Percentiles rank a stretch among this genome's conserved stretches.
phyloP scores from a whole-genome alignment of 2,329 filamentous ascomycete genomes.

The Tolypocladium sp. region DNA sequence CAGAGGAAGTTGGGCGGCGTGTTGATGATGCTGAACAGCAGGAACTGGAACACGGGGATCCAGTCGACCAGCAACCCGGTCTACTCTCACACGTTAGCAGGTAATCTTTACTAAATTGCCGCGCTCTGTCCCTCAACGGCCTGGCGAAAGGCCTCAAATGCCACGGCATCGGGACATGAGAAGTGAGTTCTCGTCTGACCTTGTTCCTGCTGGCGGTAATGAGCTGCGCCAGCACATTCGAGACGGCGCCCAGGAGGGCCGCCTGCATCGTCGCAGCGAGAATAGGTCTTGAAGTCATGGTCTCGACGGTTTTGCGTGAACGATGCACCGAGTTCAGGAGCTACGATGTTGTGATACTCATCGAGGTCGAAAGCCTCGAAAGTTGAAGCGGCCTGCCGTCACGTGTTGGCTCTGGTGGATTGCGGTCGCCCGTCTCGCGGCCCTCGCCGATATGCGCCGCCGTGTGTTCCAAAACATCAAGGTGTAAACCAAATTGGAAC shows the following conservation, averaged over 20 bases:
- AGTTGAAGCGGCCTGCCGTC: neutral
- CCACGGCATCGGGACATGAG: neutral
- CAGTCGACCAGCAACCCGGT: conserved; percentile 42
- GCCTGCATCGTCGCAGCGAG: conserved; percentile 56
- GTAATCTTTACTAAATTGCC: neutral
- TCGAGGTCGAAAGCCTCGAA: neutral
- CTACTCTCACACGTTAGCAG: neutral
- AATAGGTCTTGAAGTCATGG: conserved; percentile 36
- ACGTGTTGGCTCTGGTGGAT: neutral
- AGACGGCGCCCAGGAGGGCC: conserved; percentile 53
- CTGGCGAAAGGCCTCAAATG: neutral
- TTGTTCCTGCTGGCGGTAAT: conserved; percentile 53
- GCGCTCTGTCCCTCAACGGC: neutral
- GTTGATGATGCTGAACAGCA: conserved; percentile 62
- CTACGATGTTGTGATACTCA: neutral
- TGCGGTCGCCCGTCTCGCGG: neutral
- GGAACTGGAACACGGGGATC: conserved; percentile 65
- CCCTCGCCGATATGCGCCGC: neutral
- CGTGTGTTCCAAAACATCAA: neutral
- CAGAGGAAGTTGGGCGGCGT: conserved; percentile 80
- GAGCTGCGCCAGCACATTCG: conserved; percentile 65
- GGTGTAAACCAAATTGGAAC: no score
- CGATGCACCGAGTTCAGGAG: neutral
- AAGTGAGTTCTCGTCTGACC: conserved; percentile 34
- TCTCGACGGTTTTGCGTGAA: neutral